A percentile compares a stretch with the other conserved stretches of the same genome.
Conservation (phyloP, 2,329 filamentous ascomycete species). For the Monosporascus sp. region DNA sequence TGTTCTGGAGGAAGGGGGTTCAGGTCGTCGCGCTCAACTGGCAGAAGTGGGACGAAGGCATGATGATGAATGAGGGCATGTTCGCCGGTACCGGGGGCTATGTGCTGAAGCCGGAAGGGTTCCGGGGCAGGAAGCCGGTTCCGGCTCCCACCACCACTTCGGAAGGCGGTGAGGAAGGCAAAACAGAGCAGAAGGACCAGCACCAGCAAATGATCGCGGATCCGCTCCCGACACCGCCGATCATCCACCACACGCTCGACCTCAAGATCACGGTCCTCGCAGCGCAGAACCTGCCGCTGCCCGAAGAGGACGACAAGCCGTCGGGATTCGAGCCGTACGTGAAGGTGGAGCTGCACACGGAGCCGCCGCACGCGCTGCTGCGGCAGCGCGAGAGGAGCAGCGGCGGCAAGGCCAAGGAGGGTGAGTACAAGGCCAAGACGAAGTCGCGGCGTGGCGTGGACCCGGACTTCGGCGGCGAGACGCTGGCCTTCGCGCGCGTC, state of each 20-base stretch:
- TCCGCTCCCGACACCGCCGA: slow-evolving; percentile 21
- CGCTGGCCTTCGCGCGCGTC: slow-evolving; percentile 50
- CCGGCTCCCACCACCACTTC: slow-evolving; percentile 4
- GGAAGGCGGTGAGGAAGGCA: slow-evolving; percentile 25
- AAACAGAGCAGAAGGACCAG: background rate
- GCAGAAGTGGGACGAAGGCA: slow-evolving; percentile 84
- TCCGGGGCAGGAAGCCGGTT: slow-evolving; percentile 30
- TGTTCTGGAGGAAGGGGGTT: slow-evolving; percentile 83
- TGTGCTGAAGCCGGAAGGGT: slow-evolving; percentile 71
- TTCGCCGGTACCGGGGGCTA: slow-evolving; percentile 80
- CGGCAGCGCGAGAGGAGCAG: slow-evolving; percentile 20
- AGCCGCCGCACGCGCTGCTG: slow-evolving; percentile 34
- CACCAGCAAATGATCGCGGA: slow-evolving; percentile 2
- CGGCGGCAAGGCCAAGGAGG: slow-evolving; percentile 51
- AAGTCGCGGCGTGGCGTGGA: slow-evolving; percentile 52
- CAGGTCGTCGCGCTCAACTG: slow-evolving; percentile 93
- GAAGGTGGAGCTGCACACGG: slow-evolving; percentile 78
- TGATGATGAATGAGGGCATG: slow-evolving; percentile 96
- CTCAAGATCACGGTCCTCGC: slow-evolving; percentile 70
- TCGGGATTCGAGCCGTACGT: slow-evolving; percentile 71
- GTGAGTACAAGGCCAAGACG: slow-evolving; percentile 54
- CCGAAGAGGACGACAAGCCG: slow-evolving; percentile 40
- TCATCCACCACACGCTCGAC: slow-evolving; percentile 55
- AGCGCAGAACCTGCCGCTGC: slow-evolving; percentile 69
- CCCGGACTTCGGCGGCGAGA: slow-evolving; percentile 57